Evolutionary conservation across 768 basidiomycete genomes (phyloP), one percentile per base, ranked within the genome.

Genomic region (Galerina marginata): DNA sequence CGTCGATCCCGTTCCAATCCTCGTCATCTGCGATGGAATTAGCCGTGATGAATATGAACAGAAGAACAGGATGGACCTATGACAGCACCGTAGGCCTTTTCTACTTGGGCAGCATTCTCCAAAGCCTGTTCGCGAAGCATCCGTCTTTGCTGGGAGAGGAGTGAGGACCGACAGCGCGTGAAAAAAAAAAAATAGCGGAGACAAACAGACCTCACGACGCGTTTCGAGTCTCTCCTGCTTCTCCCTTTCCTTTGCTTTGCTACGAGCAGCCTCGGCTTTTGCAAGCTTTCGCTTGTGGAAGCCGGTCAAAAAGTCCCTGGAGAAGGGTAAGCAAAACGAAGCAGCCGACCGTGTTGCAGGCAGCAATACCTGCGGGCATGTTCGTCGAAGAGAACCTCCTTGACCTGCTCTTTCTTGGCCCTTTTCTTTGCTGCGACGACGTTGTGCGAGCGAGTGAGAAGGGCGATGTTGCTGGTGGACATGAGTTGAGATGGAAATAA

Each of bases 201-300:
- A 61, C 56, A 5, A 42, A 66, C 83, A 45, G 64, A 95, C 95
- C 83, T 95, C 89, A 70, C 89, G 82, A 58, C 94, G 80, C n/a
- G 84, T 74, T 66, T 93, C 89, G 20, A 87, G 77, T 67, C 89
- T 83, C 55, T 89, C 88, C 68, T 87, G 83, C 71, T 92, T 93
- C 68, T 93, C 90, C 64, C 89, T 79, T 68, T 93, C 87, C 62
- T 83, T 76, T 11, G 93, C 92, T 72, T 85, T 90, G 65, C 86
- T 82, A 67, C 85, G 86, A 45, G 88, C 84, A 50, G 85, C 89
- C 66, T 96, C 92, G 63, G 87, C 83, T 72, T 91, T 93, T 60
- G 87, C 89, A 52, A 94, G 75, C 75, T 96, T 97, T 67, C 95
- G 87, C 75, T 96, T 96, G 73, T 91, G 90, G 72, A 97, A 97